Evolutionary conservation across 768 basidiomycete genomes (phyloP), one percentile per base, ranked within the genome.

Genomic region (Podaxis sp.): DNA sequence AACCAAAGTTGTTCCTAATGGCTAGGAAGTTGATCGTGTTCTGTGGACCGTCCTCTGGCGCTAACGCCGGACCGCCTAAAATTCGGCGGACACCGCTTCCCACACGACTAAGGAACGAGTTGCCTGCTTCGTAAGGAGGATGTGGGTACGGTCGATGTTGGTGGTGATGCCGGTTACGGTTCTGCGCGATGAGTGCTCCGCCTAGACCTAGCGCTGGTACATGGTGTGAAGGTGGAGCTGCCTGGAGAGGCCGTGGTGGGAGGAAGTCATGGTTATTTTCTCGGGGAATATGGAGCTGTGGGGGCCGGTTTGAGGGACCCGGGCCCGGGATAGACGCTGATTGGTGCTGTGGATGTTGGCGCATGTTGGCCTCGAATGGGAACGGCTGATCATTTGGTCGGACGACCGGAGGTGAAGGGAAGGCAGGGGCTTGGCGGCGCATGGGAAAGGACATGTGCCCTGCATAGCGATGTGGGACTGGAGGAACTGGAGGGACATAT

Each of bases 161-260:
- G 6, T 53, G 50, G 2, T 43, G 57, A n/a, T 52, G 46, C 15
- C 71, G 69, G 1, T 68, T 68, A 49, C 72, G 71, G 61, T 77
- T 74, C 36, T 70, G 58, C 9, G 86, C 77, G 5, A 89, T 73
- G 3, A 89, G 66, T 2, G 84, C 88, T 22, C 89, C 89, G 7
- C 89, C 89, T 24, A 90, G 71, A 13, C 85, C 86, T 79, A 90
- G 84, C 6, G 76, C 64, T 19, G 89, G 89, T 2, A 79, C 73
- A 63, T 85, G 85, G 49, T 86, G 86, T 3, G 82, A 80, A 25
- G 77, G 72, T 2, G 82, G 80, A 25, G 80, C 77, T 4, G 75
- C 71, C 2, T 74, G 71, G 37, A 55, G 19, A 65, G 72, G 17
- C 24, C 60, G 49, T 19, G 53, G 53, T 24, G 60, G 70, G 67